Evolutionary conservation across 805 yeast species (phyloP).

Genomic region (Torulaspora gathmanii): DNA sequence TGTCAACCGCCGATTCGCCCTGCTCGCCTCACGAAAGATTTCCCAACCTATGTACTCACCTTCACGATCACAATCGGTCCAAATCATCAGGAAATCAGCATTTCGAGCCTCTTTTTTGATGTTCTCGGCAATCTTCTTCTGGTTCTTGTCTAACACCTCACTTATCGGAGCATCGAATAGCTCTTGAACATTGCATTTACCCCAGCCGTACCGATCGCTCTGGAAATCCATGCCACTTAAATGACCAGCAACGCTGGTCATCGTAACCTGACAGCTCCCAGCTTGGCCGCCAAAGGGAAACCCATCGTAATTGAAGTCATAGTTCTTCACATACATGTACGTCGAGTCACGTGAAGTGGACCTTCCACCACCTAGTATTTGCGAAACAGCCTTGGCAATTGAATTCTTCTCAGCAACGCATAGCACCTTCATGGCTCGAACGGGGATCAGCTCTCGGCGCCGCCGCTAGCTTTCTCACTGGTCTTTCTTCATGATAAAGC

Average conservation of each 20-base stretch:
- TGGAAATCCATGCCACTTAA: conserved; percentile 60
- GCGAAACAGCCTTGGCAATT: conserved; percentile 73
- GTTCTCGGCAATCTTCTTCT: conserved; percentile 53
- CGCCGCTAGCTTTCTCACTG: not conserved
- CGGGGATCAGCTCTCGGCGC: not conserved
- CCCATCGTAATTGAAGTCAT: conserved; percentile 59
- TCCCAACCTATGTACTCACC: conserved; percentile 93
- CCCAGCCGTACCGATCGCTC: conserved; percentile 50
- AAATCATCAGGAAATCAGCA: conserved; percentile 70
- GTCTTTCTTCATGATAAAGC: conserved; percentile 1
- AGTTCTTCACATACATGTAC: conserved; percentile 68
- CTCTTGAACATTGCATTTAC: conserved; percentile 55
- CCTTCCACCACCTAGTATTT: conserved; percentile 70
- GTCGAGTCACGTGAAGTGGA: conserved; percentile 44
- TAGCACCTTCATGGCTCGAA: conserved; percentile 56
- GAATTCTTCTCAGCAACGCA: conserved; percentile 98
- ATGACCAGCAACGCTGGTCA: conserved; percentile 94
- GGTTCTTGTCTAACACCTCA: conserved; percentile 41
- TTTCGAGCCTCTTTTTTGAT: conserved; percentile 59
- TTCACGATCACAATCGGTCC: conserved; percentile 99
- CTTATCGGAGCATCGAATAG: conserved; percentile 68
- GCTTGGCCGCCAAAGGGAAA: conserved; percentile 46
- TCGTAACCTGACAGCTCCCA: conserved; percentile 73
- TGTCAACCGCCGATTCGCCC: conserved; percentile 39
- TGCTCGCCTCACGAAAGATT: conserved; percentile 62